Percentiles rank a stretch among this genome's conserved stretches.
Evolutionary conservation across 352 stramenopile species (phyloP).

Genomic region (Phytophthora idaei): DNA sequence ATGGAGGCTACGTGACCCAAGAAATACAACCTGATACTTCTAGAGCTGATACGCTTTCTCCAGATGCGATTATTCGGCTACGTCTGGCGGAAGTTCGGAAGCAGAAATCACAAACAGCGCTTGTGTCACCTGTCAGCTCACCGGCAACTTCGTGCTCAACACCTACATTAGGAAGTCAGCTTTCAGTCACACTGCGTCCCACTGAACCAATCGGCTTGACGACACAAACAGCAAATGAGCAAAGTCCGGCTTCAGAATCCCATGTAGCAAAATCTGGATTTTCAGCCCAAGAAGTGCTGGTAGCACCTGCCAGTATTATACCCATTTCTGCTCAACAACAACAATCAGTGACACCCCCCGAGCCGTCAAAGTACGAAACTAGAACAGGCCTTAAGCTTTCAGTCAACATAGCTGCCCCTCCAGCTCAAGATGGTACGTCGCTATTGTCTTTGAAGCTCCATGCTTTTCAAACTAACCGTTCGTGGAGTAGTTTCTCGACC

Average conservation of each 20-base stretch:
- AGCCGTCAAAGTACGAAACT: slow-evolving; percentile 55
- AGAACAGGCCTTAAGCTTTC: slow-evolving; percentile 60
- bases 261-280: slow-evolving; percentile 1
- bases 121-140: slow-evolving; percentile 14
- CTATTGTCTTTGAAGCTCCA: slow-evolving; percentile 1
- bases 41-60: slow-evolving; percentile 22
- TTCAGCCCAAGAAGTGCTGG: neutral
- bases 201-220: neutral
- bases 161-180: slow-evolving; percentile 9
- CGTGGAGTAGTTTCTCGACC: slow-evolving; percentile 46
- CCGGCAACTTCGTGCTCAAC: slow-evolving; percentile 20
- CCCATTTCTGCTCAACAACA: neutral
- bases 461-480: slow-evolving; percentile 6
- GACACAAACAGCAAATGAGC: slow-evolving; percentile 1
- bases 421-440: slow-evolving; percentile 51
- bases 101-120: slow-evolving; percentile 30
- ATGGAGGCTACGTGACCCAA: neutral
- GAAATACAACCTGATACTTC: slow-evolving; percentile 8
- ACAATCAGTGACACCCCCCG: neutral
- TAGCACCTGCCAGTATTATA: neutral
- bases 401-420: slow-evolving; percentile 50
- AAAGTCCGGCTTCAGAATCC: neutral
- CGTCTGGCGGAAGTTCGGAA: slow-evolving; percentile 50
- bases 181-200: neutral
- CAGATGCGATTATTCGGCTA: slow-evolving; percentile 55